phyloP scores from a whole-genome alignment of 179 eudicot species.

The Nepenthes alata region DNA sequence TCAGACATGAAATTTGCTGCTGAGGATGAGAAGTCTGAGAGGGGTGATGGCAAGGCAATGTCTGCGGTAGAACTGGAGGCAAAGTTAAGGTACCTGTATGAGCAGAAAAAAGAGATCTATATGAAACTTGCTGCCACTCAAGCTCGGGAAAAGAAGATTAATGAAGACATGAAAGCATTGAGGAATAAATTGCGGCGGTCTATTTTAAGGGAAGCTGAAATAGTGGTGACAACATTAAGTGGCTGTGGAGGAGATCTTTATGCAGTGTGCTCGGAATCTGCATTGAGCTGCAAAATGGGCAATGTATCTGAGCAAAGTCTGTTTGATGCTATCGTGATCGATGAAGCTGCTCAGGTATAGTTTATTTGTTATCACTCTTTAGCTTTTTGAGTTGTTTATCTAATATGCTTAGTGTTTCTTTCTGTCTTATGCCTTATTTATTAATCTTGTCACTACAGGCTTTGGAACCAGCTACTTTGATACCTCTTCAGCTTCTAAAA shows the following conservation, averaged over 20 bases:
- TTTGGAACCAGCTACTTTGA: constrained; percentile 90
- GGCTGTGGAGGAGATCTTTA: constrained; percentile 98
- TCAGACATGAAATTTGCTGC: constrained; percentile 25
- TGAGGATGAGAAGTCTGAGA: constrained; percentile 35
- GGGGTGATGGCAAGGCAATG: constrained; percentile 35
- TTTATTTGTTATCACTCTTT: constrained; percentile 2
- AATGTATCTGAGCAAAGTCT: constrained; percentile 48
- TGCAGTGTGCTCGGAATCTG: constrained; percentile 74
- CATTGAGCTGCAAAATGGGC: constrained; percentile 40
- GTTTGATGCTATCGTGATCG: constrained; percentile 94
- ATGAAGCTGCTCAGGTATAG: constrained; percentile 97
- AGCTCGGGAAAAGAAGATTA: constrained; percentile 63
- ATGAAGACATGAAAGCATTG: constrained; percentile 71
- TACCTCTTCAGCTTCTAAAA: constrained; percentile 92
- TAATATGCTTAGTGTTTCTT: constrained; percentile 1
- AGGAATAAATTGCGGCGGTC: constrained; percentile 59
- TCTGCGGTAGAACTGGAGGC: constrained; percentile 58
- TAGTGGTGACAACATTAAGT: constrained; percentile 90
- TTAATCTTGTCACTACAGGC: constrained; percentile 38
- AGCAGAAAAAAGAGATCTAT: constrained; percentile 58
- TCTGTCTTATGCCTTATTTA: constrained; percentile 1
- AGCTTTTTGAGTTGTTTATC: background rate
- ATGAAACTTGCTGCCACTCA: constrained; percentile 62
- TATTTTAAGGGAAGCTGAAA: constrained; percentile 86
- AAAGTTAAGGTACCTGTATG: constrained; percentile 60